Conservation (phyloP, 1,284 basidiomycete genomes). For the Pseudozyma pruni region DNA sequence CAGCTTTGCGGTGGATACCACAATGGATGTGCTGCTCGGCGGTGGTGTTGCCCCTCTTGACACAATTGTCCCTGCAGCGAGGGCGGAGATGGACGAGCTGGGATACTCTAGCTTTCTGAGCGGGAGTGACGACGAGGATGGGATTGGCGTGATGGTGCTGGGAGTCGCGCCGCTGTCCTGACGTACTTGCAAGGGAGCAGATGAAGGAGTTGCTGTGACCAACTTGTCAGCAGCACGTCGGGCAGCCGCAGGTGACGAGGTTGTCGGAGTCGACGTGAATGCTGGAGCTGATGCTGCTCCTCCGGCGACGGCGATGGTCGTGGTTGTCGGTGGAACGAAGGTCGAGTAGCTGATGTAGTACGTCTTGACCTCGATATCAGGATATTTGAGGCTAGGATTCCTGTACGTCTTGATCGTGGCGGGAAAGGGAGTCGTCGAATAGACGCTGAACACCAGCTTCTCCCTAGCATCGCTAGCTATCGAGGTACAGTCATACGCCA, state of each 20-base stretch:
- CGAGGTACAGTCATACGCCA: conserved; percentile 2
- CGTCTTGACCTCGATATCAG: not conserved
- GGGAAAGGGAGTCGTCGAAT: conserved; percentile 3
- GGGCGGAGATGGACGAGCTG: not conserved
- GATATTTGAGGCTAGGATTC: not conserved
- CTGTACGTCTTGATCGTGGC: not conserved
- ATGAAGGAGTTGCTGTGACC: not conserved
- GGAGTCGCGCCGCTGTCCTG: not conserved
- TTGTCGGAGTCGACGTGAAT: not conserved
- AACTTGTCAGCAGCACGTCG: not conserved
- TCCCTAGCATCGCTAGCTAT: conserved; percentile 2
- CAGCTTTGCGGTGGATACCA: conserved; percentile 2
- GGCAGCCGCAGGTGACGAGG: not conserved
- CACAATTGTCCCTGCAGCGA: conserved; percentile 10
- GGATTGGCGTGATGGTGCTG: not conserved
- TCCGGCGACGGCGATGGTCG: not conserved
- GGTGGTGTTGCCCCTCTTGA: not conserved
- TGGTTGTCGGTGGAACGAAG: not conserved
- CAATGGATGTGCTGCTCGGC: not conserved
- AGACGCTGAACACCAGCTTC: conserved; percentile 1
- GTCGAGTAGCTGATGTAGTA: conserved; percentile 9
- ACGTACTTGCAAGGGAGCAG: not conserved
- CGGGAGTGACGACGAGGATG: not conserved
- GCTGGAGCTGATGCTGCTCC: not conserved
- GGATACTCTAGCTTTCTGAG: conserved; percentile 1